Percentiles rank a stretch among this genome's conserved stretches.
Conservation (phyloP, 345 rosid genomes). For the Syzygium aqueum region DNA sequence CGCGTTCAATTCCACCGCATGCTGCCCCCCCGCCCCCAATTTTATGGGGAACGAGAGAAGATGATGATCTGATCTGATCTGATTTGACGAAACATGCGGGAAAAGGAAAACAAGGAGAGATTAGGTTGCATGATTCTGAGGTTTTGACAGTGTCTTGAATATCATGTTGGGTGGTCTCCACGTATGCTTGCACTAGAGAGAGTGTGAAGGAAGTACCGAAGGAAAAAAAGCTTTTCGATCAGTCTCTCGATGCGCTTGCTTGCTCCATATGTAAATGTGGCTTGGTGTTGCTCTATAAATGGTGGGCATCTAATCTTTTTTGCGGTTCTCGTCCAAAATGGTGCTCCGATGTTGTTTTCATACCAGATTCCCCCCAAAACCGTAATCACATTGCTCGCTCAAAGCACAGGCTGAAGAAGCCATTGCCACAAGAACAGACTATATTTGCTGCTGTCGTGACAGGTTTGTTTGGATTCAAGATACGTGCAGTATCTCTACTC, state of each 20-base stretch:
- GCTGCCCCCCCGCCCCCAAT: not conserved
- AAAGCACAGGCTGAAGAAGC: not conserved
- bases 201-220: not conserved
- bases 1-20: not conserved
- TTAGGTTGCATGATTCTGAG: not conserved
- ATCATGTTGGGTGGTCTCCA: not conserved
- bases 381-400: not conserved
- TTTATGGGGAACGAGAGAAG: not conserved
- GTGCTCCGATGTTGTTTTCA: not conserved
- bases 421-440: not conserved
- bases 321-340: not conserved
- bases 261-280: not conserved
- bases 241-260: not conserved
- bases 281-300: not conserved
- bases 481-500: not conserved
- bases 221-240: not conserved
- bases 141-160: not conserved
- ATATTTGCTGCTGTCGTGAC: not conserved
- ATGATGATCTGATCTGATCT: not conserved
- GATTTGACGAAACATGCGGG: not conserved
- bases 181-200: not conserved
- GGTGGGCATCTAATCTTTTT: not conserved
- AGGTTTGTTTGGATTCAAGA: not conserved
- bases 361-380: not conserved
- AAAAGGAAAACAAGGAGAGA: not conserved